Base-by-base conservation (phyloP, 2,329 filamentous ascomycete species). In the Myriosclerotinia scirpicola region DNA sequence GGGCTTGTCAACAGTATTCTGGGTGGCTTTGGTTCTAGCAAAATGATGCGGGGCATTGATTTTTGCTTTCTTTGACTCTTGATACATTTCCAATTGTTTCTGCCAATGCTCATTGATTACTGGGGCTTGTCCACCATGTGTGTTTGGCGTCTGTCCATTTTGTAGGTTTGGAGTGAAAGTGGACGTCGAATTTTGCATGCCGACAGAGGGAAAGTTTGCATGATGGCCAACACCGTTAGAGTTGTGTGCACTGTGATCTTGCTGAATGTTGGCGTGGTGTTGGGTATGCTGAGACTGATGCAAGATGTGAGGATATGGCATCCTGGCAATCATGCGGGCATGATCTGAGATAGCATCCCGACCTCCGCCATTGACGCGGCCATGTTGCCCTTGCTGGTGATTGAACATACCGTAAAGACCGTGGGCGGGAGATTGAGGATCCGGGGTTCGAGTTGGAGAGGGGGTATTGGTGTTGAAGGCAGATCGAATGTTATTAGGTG, bases 1-100 rank as follows among this genome's bases (percentile, higher is more conserved):
- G 79, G 70, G 79, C 78, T 83, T 80, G 40, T 83, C 80, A 36
- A 81, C 58, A 85, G 88, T 76, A 88, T 84, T 74, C 74, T 91
- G 86, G 67, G 83, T 84, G 2, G 89, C 88, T 75, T 90, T 89
- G 34, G 87, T 84, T 70, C 89, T 81, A 17, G 90, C 91, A 77
- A 94, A 93, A 77, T 88, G 88, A 74, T 89, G 86, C 71, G 64
- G 55, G 17, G 87, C 84, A 56, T 83, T 91, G 81, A 77, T 85
- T 84, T 84, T 90, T 79, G 82, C 87, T 80, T 81, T 87, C 81
- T 85, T 91, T 74, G 91, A 87, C 69, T 92, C 90, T 71, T 93
- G 91, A 70, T 89, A 90, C 74, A 93, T 81, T 69, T 90, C 88
- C 71, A 97, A 79, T 79, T 99, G 95, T 76, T 95, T 90, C 70